Percentiles rank a stretch among this genome's conserved stretches.
Conservation (phyloP, 257 asterid genomes). For the Rhazya stricta region DNA sequence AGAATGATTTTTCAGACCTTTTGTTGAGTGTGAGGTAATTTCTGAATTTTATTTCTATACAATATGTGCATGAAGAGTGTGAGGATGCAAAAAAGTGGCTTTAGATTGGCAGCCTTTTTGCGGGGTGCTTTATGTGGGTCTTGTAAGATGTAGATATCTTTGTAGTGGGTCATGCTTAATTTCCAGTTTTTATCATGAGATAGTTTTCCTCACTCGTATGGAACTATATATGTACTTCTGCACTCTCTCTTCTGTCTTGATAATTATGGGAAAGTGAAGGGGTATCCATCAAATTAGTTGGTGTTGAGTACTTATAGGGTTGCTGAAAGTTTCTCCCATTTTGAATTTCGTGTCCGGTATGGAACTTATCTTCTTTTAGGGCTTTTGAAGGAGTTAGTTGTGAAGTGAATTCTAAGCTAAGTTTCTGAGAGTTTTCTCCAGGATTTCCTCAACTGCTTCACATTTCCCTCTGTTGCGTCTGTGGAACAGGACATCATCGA, state of each 20-base stretch:
- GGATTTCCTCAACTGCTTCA: not conserved
- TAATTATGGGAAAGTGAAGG: slow-evolving; percentile 9
- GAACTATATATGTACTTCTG: no score
- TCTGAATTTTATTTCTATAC: not conserved
- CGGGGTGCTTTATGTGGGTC: slow-evolving; percentile 11
- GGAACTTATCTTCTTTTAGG: slow-evolving; percentile 5
- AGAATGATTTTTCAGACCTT: not conserved
- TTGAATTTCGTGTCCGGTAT: not conserved
- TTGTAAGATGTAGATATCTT: slow-evolving; percentile 6
- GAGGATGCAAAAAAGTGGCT: not conserved
- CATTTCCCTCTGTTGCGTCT: not conserved
- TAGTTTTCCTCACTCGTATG: not conserved
- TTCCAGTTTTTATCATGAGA: slow-evolving; percentile 5
- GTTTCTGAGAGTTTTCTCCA: slow-evolving; percentile 5
- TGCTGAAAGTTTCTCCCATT: slow-evolving; percentile 6
- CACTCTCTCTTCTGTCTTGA: not conserved
- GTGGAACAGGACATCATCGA: not conserved
- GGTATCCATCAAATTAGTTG: slow-evolving; percentile 26
- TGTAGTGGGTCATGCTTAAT: slow-evolving; percentile 12
- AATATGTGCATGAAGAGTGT: not conserved
- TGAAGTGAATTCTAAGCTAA: slow-evolving; percentile 29
- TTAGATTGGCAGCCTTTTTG: slow-evolving; percentile 4
- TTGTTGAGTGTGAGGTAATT: not conserved
- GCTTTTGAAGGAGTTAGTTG: slow-evolving; percentile 17
- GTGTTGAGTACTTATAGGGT: slow-evolving; percentile 7